These are phyloP conservation scores for Brassica juncea DNA, from an alignment of 345 rosid genomes.

Conservation along the genomic window DNA sequence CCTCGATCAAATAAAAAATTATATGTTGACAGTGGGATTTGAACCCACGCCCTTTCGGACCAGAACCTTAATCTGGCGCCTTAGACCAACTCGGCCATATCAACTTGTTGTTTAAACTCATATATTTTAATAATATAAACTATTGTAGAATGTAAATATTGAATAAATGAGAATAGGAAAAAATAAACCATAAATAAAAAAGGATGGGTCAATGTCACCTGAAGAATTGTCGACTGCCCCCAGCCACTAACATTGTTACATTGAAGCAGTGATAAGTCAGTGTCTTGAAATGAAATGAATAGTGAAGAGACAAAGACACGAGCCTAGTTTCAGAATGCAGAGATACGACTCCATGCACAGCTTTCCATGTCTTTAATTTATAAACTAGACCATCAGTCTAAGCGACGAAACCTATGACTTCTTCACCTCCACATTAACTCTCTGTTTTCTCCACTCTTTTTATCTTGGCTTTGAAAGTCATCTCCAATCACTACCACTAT, in stretches of 20 bases:
- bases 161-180: not conserved
- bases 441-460: not conserved
- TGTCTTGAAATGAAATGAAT: slow-evolving; percentile 32
- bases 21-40: slow-evolving; percentile 87
- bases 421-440: slow-evolving; percentile 15
- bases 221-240: slow-evolving; percentile 38
- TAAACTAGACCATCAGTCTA: not conserved
- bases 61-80: slow-evolving; percentile 99
- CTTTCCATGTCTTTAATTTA: slow-evolving; percentile 22
- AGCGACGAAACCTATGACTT: slow-evolving; percentile 40
- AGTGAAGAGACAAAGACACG: slow-evolving; percentile 36
- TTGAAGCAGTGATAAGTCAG: slow-evolving; percentile 17
- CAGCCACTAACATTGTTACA: slow-evolving; percentile 21
- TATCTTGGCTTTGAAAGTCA: not conserved
- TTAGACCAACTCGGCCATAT: slow-evolving; percentile 99
- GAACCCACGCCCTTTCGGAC: slow-evolving; percentile 99
- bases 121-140: rapidly evolving
- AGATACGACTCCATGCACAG: slow-evolving; percentile 25
- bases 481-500: too few relatives aligned
- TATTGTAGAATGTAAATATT: not conserved
- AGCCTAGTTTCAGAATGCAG: slow-evolving; percentile 29
- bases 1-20: slow-evolving; percentile 50
- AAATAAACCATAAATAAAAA: not conserved
- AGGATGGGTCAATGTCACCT: slow-evolving; percentile 41
- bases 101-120: slow-evolving; percentile 36